Percentiles rank a stretch among this genome's conserved stretches.
These are phyloP conservation scores for Sugiyamaella lignohabitans DNA, from an alignment of 805 yeast species.

Conservation along the genomic window DNA sequence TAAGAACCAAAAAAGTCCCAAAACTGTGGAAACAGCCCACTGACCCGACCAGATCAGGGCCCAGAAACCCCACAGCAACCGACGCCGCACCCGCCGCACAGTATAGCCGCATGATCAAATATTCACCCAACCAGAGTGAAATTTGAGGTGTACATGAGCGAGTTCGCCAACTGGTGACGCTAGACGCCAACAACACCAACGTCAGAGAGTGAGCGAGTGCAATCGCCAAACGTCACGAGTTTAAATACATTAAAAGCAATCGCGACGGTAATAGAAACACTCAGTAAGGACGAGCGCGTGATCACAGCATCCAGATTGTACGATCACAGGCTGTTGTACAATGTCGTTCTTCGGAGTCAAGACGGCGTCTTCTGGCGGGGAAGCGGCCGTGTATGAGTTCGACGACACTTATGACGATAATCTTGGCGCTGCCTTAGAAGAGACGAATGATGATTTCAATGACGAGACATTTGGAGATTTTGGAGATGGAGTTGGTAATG, in stretches of 20 bases:
- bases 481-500: constrained; percentile 44
- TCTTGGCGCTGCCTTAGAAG: constrained; percentile 55
- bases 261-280: too few species aligned
- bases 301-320: too few species aligned
- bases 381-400: constrained; percentile 49
- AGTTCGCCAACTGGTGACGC: too few species aligned
- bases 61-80: too few species aligned
- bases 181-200: too few species aligned
- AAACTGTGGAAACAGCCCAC: too few species aligned
- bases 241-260: background rate
- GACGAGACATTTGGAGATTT: constrained; percentile 68
- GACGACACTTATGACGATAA: constrained; percentile 82
- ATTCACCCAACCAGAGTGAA: background rate
- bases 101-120: background rate
- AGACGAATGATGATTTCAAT: constrained; percentile 72
- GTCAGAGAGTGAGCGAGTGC: background rate
- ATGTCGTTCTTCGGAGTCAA: constrained; percentile 70
- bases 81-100: background rate
- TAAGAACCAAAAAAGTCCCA: too few species aligned
- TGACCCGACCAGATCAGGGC: too few species aligned
- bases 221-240: background rate
- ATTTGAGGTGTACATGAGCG: background rate
- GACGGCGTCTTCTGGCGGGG: constrained; percentile 29
- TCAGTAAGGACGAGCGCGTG: too few species aligned
- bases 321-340: too few species aligned